Percentiles rank a stretch among this genome's conserved stretches.
Conservation (phyloP, 2,329 filamentous ascomycete genomes). For the Sordariomycetes sp. region DNA sequence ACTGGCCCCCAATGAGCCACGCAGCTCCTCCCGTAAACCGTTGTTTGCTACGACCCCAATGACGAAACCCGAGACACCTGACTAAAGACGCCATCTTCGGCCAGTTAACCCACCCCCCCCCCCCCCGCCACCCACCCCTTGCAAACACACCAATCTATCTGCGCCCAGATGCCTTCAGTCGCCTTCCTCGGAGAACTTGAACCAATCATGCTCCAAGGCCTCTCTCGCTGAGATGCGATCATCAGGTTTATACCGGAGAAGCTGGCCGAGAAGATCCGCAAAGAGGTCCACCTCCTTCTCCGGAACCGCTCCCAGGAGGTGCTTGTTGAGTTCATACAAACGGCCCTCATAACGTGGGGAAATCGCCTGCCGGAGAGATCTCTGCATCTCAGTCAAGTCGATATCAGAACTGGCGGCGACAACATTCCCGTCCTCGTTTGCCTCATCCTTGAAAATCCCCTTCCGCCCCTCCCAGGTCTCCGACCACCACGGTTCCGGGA, state of each 20-base stretch:
- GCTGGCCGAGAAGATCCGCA: conserved; percentile 10
- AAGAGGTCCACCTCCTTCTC: not conserved
- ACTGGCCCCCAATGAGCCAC: too few relatives aligned
- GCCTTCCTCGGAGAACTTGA: conserved; percentile 2
- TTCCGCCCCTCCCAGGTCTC: conserved; percentile 14
- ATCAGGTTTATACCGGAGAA: conserved; percentile 6
- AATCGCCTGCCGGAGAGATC: not conserved
- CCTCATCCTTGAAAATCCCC: conserved; percentile 13
- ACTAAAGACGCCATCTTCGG: too few relatives aligned
- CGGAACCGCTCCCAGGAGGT: not conserved
- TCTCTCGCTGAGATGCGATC: conserved; percentile 3
- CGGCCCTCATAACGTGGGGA: not conserved
- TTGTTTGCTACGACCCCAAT: too few relatives aligned
- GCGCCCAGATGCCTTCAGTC: not conserved
- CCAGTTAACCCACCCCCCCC: too few relatives aligned
- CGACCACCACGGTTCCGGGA: conserved; percentile 19
- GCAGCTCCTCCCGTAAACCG: too few relatives aligned
- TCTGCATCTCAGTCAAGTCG: not conserved
- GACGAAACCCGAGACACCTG: too few relatives aligned
- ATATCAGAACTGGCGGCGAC: not conserved
- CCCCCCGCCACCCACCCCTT: too few relatives aligned
- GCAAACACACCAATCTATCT: too few relatives aligned
- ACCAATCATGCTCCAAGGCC: conserved; percentile 13
- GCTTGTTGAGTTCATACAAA: not conserved
- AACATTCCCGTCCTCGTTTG: conserved; percentile 6